These are phyloP conservation scores for Lumnitzera littorea DNA, from an alignment of 345 rosid genomes.

Conservation along the genomic window DNA sequence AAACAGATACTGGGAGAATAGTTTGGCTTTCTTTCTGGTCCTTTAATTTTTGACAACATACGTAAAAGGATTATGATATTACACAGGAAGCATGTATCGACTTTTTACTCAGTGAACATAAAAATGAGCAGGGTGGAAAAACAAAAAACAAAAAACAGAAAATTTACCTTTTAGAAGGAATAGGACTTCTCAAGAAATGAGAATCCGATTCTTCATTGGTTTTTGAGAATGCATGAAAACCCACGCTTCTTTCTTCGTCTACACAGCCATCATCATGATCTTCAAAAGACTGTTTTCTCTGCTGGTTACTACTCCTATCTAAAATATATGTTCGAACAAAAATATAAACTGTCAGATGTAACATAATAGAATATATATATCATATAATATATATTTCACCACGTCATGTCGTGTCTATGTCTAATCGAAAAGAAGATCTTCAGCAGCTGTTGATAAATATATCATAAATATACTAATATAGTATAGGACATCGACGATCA, in stretches of 20 bases:
- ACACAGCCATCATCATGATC: slow-evolving; percentile 4
- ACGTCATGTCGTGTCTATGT: background rate
- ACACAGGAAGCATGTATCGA: background rate
- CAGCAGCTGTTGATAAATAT: background rate
- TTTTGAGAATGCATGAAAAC: slow-evolving; percentile 2
- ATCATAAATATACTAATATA: too few species aligned
- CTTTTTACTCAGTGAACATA: background rate
- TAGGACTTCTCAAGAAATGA: background rate
- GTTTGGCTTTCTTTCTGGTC: background rate
- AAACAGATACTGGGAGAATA: background rate
- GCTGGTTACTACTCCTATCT: slow-evolving; percentile 1
- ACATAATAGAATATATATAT: too few species aligned
- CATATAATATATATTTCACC: too few species aligned
- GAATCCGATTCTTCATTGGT: background rate
- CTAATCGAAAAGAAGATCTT: background rate
- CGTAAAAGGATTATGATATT: too few species aligned
- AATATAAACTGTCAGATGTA: background rate
- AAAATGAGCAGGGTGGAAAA: too few species aligned
- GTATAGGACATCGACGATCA: too few species aligned
- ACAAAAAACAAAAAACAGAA: too few species aligned
- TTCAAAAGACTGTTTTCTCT: background rate
- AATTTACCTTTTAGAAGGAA: slow-evolving; percentile 2
- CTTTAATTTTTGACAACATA: too few species aligned
- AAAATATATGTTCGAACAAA: background rate
- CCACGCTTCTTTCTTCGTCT: slow-evolving; percentile 3